These are phyloP conservation scores for Wickerhamiella sergipiensis DNA, from an alignment of 805 yeast species.

Conservation along the genomic window DNA sequence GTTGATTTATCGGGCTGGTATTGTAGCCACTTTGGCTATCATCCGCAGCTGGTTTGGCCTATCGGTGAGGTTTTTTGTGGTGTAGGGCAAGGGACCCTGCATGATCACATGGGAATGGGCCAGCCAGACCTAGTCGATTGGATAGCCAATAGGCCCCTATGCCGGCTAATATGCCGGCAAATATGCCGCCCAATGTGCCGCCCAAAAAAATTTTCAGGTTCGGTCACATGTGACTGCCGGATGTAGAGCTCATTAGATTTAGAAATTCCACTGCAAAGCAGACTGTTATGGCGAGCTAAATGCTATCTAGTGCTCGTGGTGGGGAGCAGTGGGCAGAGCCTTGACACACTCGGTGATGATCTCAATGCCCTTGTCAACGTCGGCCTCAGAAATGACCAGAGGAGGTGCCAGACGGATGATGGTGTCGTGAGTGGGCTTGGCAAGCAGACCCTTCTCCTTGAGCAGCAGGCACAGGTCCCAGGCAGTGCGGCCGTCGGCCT, in stretches of 20 bases:
- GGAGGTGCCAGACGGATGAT: slow-evolving; percentile 96
- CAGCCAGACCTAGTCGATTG: no score
- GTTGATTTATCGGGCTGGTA: neutral
- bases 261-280: no score
- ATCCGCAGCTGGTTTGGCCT: neutral
- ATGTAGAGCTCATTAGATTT: no score
- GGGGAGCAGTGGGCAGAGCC: slow-evolving; percentile 25
- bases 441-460: slow-evolving; percentile 80
- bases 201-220: no score
- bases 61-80: neutral
- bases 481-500: slow-evolving; percentile 80
- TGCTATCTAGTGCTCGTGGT: slow-evolving; percentile 3
- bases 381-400: slow-evolving; percentile 77
- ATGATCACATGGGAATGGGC: neutral
- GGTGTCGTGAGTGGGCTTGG: slow-evolving; percentile 94
- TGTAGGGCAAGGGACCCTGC: neutral
- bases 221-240: no score
- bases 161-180: no score
- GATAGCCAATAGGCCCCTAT: no score
- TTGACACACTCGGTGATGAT: slow-evolving; percentile 49
- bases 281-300: no score
- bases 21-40: neutral
- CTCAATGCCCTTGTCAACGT: slow-evolving; percentile 66
- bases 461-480: slow-evolving; percentile 90
- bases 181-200: no score